A percentile compares a stretch with the other conserved stretches of the same genome.
Evolutionary conservation across 306 rosid genomes (phyloP).

Genomic region (Prunus kanzakura): DNA sequence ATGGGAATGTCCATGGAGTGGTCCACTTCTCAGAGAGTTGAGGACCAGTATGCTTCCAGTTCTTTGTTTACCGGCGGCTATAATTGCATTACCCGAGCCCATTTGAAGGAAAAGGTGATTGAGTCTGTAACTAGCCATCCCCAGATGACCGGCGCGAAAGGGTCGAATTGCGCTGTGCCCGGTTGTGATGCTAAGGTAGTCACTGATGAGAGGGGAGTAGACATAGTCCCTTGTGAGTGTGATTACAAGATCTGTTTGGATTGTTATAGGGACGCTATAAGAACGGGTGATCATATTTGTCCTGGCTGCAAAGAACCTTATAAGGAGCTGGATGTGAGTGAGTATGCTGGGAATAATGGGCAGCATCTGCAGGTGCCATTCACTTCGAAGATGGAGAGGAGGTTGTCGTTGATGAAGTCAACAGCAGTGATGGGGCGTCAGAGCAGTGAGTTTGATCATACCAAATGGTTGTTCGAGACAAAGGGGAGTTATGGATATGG

Average conservation of each 20-base stretch:
- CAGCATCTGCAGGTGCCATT: conserved; percentile 30
- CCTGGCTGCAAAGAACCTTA: conserved; percentile 58
- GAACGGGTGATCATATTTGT: conserved; percentile 51
- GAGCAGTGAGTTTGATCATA: conserved; percentile 50
- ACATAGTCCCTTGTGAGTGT: conserved; percentile 62
- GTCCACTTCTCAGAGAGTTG: conserved; percentile 52
- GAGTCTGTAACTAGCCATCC: conserved; percentile 64
- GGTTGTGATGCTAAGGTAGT: conserved; percentile 60
- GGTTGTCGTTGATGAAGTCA: conserved; percentile 52
- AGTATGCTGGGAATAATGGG: conserved; percentile 10
- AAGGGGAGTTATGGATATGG: conserved; percentile 76
- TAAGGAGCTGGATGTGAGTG: conserved; percentile 27
- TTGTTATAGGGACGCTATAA: conserved; percentile 52
- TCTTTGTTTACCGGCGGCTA: conserved; percentile 72
- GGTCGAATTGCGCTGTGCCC: conserved; percentile 49
- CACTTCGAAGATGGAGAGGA: conserved; percentile 54
- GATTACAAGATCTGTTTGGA: conserved; percentile 65
- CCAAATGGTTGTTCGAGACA: conserved; percentile 59
- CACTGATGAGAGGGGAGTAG: conserved; percentile 62
- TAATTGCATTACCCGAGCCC: conserved; percentile 54
- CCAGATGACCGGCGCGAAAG: conserved; percentile 64
- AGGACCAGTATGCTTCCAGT: conserved; percentile 63
- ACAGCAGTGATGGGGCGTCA: conserved; percentile 37
- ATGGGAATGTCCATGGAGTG: conserved; percentile 50
- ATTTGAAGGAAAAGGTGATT: conserved; percentile 57